Percentiles rank a stretch among this genome's conserved stretches.
Conservation (phyloP, 2,329 filamentous ascomycete genomes). For the Aspergillus udagawae region DNA sequence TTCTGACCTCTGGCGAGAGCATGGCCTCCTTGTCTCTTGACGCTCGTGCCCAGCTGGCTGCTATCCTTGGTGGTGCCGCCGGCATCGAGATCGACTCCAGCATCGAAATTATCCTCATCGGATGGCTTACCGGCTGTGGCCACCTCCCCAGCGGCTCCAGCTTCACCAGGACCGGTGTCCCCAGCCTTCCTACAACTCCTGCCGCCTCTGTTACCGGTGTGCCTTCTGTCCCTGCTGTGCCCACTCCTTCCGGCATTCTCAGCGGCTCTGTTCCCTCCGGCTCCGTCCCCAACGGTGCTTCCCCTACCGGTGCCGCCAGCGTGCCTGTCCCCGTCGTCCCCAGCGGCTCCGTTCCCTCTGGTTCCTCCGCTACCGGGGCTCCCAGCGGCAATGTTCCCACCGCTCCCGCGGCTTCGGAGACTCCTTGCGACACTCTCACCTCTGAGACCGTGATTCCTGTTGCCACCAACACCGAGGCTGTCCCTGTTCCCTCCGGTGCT, state of each 20-base stretch:
- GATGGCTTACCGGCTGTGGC: slow-evolving; percentile 32
- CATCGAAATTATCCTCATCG: slow-evolving; percentile 50
- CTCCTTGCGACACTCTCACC: too few relatives aligned
- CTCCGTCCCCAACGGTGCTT: neutral
- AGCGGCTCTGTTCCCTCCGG: slow-evolving; percentile 1
- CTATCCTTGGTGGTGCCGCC: slow-evolving; percentile 32
- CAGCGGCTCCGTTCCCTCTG: neutral
- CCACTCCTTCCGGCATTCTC: neutral
- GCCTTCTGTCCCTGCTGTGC: slow-evolving; percentile 2
- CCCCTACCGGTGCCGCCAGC: neutral
- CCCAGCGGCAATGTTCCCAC: slow-evolving; percentile 12
- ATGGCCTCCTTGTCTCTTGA: slow-evolving; percentile 28
- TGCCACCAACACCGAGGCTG: neutral
- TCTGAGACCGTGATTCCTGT: too few relatives aligned
- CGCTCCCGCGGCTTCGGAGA: neutral
- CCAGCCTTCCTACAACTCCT: slow-evolving; percentile 2
- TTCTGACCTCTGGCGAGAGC: slow-evolving; percentile 30
- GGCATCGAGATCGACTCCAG: slow-evolving; percentile 49
- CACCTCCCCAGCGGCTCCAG: slow-evolving; percentile 18
- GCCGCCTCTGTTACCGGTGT: neutral
- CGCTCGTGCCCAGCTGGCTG: slow-evolving; percentile 33
- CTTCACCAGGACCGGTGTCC: slow-evolving; percentile 8
- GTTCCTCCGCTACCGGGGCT: neutral
- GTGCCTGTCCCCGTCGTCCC: neutral
- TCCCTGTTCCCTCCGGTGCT: neutral